Conservation (phyloP, 2,329 filamentous ascomycete genomes). For the Whalleya microplaca region DNA sequence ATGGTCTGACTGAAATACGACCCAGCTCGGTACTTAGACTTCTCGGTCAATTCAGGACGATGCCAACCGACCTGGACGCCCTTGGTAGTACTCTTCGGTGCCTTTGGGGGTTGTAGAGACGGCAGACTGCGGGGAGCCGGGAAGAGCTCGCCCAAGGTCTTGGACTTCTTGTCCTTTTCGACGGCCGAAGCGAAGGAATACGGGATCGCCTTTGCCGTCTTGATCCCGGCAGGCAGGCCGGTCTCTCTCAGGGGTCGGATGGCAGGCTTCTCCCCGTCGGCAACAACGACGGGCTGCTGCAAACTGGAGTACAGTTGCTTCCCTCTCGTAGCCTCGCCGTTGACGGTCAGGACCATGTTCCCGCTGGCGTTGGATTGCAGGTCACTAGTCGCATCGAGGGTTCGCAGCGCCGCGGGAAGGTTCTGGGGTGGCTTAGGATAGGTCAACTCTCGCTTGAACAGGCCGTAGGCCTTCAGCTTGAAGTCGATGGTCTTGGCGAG, state of each 20-base stretch:
- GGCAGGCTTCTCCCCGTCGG: constrained; percentile 28
- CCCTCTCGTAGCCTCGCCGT: constrained; percentile 73
- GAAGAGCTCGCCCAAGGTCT: constrained; percentile 75
- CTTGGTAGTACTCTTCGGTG: constrained; percentile 71
- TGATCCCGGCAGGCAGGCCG: constrained; percentile 74
- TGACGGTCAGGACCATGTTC: constrained; percentile 72
- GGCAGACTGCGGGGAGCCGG: constrained; percentile 68
- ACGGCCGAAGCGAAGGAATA: constrained; percentile 38
- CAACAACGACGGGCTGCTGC: constrained; percentile 52
- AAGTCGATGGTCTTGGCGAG: constrained; percentile 57
- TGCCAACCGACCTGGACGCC: constrained; percentile 58
- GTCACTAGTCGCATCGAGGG: constrained; percentile 45
- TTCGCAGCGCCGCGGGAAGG: constrained; percentile 40
- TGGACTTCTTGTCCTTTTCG: constrained; percentile 56
- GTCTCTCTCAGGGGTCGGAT: constrained; percentile 61
- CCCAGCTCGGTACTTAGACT: constrained; percentile 55
- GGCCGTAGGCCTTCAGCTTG: constrained; percentile 63
- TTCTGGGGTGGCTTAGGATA: constrained; percentile 49
- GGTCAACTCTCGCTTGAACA: constrained; percentile 64
- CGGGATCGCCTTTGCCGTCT: constrained; percentile 67
- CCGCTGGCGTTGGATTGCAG: constrained; percentile 46
- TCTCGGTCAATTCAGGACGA: constrained; percentile 58
- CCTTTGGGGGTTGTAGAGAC: constrained; percentile 71
- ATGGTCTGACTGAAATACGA: constrained; percentile 71
- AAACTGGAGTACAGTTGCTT: constrained; percentile 88